Conservation (phyloP, 1,284 basidiomycete species). For the Tilletia caries region DNA sequence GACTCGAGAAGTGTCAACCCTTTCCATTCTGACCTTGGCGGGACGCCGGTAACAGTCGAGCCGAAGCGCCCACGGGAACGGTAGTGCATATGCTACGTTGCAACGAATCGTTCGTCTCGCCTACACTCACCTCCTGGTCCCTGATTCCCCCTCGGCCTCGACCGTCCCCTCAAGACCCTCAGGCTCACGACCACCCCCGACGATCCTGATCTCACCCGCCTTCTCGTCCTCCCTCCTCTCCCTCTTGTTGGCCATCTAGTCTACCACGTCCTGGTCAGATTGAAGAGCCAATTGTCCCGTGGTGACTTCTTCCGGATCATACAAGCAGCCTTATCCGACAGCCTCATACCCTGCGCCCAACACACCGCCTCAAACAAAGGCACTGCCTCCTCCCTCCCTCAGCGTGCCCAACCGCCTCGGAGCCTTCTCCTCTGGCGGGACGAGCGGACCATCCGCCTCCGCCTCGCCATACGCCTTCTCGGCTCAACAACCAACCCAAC, state of each 20-base stretch:
- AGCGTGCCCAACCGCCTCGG: slow-evolving; percentile 8
- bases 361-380: background rate
- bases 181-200: slow-evolving; percentile 7
- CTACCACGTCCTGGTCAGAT: slow-evolving; percentile 32
- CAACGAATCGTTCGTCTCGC: background rate
- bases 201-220: slow-evolving; percentile 7
- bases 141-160: slow-evolving; percentile 24
- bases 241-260: too few species aligned
- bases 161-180: background rate
- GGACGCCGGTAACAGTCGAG: background rate
- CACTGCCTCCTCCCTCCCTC: slow-evolving; percentile 4
- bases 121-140: slow-evolving; percentile 17
- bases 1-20: background rate
- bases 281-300: slow-evolving; percentile 73
- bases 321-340: slow-evolving; percentile 60
- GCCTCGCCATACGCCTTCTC: slow-evolving; percentile 3
- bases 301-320: slow-evolving; percentile 92
- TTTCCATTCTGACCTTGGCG: too few species aligned
- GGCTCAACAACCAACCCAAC: slow-evolving; percentile 15
- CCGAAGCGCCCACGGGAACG: background rate
- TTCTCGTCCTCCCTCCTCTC: slow-evolving; percentile 24
- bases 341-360: slow-evolving; percentile 29
- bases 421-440: background rate
- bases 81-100: background rate
- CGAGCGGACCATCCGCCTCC: background rate